A percentile compares a stretch with the other conserved stretches of the same genome.
These are phyloP conservation scores for Yueomyces sinensis DNA, from an alignment of 805 yeast species.

Conservation along the genomic window DNA sequence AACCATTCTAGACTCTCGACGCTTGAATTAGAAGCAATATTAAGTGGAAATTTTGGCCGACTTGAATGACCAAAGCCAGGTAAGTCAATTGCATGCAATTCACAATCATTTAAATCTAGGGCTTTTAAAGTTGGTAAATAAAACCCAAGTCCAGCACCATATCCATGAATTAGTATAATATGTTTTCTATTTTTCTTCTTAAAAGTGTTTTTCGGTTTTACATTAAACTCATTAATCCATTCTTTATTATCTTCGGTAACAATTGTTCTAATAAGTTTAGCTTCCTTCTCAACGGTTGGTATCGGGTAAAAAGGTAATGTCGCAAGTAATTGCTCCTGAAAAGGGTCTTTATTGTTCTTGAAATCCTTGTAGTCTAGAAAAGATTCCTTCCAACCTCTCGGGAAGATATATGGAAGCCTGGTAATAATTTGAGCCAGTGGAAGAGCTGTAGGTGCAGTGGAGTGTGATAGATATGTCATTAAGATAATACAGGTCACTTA, in stretches of 20 bases:
- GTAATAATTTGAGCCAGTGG: conserved; percentile 21
- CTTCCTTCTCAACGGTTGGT: conserved; percentile 15
- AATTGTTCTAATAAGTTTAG: conserved; percentile 25
- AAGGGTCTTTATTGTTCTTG: conserved; percentile 25
- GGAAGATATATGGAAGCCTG: conserved; percentile 39
- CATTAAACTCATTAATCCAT: conserved; percentile 65
- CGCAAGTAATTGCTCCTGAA: conserved; percentile 35
- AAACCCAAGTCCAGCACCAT: conserved; percentile 88
- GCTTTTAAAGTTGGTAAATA: conserved; percentile 62
- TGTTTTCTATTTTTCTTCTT: conserved; percentile 23
- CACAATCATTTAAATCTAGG: conserved; percentile 36
- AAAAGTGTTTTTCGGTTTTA: conserved; percentile 35
- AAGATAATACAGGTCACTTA: too few species aligned
- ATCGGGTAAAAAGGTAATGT: conserved; percentile 35
- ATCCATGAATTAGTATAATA: conserved; percentile 79
- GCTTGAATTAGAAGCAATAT: conserved; percentile 8
- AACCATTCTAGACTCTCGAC: conserved; percentile 30
- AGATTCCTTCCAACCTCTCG: conserved; percentile 40
- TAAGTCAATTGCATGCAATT: conserved; percentile 74
- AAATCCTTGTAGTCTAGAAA: conserved; percentile 34
- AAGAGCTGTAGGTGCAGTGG: neutral
- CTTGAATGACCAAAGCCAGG: conserved; percentile 87
- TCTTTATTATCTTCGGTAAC: conserved; percentile 31
- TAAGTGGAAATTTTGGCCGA: conserved; percentile 50
- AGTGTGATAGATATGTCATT: neutral